Evolutionary conservation across 345 rosid species (phyloP).

Genomic region (Corchorus olitorius): DNA sequence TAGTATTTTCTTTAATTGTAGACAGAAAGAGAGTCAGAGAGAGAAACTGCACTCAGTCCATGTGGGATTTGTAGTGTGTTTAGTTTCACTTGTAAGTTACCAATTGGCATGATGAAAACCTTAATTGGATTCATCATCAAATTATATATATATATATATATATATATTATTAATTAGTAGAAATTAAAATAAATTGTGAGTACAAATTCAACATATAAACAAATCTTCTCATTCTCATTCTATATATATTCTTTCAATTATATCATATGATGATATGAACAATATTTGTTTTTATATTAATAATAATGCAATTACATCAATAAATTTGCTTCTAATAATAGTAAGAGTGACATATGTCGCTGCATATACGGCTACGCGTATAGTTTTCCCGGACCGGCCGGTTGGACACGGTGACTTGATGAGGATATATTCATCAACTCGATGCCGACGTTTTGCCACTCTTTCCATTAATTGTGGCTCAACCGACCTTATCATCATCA

Average conservation of each 20-base stretch:
- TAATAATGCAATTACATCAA: neutral
- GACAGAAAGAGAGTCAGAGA: neutral
- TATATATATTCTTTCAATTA: neutral
- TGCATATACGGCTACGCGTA: neutral
- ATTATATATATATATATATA: too few species aligned
- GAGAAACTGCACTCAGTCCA: slow-evolving; percentile 48
- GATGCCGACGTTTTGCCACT: slow-evolving; percentile 22
- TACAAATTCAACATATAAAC: slow-evolving; percentile 4
- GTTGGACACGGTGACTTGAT: slow-evolving; percentile 22
- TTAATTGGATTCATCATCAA: slow-evolving; percentile 11
- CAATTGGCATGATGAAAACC: slow-evolving; percentile 7
- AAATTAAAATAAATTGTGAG: neutral
- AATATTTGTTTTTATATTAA: neutral
- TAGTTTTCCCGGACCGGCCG: neutral
- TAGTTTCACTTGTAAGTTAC: slow-evolving; percentile 32
- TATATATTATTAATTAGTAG: neutral
- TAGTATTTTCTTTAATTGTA: slow-evolving; percentile 25
- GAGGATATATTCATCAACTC: neutral
- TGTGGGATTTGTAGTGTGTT: slow-evolving; percentile 54
- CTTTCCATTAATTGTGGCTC: slow-evolving; percentile 23
- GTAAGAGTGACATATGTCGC: neutral
- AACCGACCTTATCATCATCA: slow-evolving; percentile 35
- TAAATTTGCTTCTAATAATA: neutral
- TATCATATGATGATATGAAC: neutral
- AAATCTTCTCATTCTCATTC: neutral